These are phyloP conservation scores for Geranomyces michiganensis DNA, from an alignment of 192 early-diverging fungal genomes.

Conservation along the genomic window DNA sequence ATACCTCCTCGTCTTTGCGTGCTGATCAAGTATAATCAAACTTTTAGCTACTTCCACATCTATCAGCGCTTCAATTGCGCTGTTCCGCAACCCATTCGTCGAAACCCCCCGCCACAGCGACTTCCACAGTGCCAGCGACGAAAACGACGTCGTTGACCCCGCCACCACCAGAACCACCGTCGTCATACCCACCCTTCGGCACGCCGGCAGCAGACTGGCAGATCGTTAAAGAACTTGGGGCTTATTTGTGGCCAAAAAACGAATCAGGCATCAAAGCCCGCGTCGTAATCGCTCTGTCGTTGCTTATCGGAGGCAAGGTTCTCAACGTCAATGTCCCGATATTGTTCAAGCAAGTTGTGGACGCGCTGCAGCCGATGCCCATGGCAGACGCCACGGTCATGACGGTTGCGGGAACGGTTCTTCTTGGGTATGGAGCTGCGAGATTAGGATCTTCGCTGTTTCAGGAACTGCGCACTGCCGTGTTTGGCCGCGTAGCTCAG, in stretches of 20 bases:
- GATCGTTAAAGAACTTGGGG: conserved; percentile 73
- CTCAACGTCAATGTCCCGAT: conserved; percentile 95
- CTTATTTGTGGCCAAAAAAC: conserved; percentile 92
- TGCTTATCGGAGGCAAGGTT: conserved; percentile 75
- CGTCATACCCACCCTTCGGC: conserved; percentile 19
- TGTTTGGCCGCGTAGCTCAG: conserved; percentile 92
- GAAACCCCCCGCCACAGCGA: background rate
- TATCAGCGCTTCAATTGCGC: background rate
- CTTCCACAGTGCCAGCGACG: background rate
- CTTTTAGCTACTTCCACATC: background rate
- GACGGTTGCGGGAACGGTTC: conserved; percentile 85
- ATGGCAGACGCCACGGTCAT: conserved; percentile 58
- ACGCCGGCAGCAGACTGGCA: conserved; percentile 39
- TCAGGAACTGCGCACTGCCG: conserved; percentile 90
- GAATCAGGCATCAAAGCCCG: conserved; percentile 81
- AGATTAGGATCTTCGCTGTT: conserved; percentile 79
- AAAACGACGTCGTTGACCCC: background rate
- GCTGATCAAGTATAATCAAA: background rate
- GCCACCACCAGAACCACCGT: background rate
- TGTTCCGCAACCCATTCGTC: background rate
- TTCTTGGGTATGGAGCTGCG: conserved; percentile 93
- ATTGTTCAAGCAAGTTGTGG: conserved; percentile 92
- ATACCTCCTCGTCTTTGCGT: background rate
- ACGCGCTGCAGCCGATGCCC: conserved; percentile 76
- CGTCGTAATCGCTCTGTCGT: conserved; percentile 79